Evolutionary conservation across 306 rosid genomes (phyloP).

Genomic region (Quercus wislizeni): DNA sequence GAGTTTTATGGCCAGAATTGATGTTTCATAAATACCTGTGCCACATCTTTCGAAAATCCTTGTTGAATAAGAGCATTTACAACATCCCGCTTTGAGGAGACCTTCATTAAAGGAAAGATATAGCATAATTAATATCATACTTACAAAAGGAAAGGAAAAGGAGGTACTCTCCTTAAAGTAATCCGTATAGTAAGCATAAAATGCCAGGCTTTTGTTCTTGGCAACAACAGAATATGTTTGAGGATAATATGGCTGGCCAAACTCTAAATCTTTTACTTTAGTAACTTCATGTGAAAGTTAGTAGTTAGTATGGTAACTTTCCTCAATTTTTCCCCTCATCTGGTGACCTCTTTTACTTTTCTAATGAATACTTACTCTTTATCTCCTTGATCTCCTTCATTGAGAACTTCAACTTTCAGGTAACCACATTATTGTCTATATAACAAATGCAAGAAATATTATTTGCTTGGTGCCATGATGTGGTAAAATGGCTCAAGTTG

Average conservation of each 20-base stretch:
- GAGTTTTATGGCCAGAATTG: not conserved
- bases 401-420: too few relatives aligned
- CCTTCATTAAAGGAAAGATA: conserved; percentile 39
- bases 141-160: not conserved
- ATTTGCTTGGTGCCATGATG: too few relatives aligned
- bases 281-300: not conserved
- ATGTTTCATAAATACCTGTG: conserved; percentile 55
- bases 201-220: not conserved
- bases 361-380: too few relatives aligned
- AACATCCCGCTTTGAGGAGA: conserved; percentile 70
- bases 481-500: not conserved
- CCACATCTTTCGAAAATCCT: conserved; percentile 87
- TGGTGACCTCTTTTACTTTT: not conserved
- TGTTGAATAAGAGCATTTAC: conserved; percentile 57
- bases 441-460: too few relatives aligned
- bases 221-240: not conserved
- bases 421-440: too few relatives aligned
- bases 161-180: not conserved
- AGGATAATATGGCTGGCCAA: not conserved
- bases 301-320: not conserved
- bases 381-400: too few relatives aligned
- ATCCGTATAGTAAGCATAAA: not conserved
- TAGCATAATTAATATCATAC: not conserved
- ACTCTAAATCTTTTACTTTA: not conserved
- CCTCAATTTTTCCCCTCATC: not conserved